These are phyloP conservation scores for Ensete glaucum DNA, from an alignment of 176 grass and related monocot species.

Conservation along the genomic window DNA sequence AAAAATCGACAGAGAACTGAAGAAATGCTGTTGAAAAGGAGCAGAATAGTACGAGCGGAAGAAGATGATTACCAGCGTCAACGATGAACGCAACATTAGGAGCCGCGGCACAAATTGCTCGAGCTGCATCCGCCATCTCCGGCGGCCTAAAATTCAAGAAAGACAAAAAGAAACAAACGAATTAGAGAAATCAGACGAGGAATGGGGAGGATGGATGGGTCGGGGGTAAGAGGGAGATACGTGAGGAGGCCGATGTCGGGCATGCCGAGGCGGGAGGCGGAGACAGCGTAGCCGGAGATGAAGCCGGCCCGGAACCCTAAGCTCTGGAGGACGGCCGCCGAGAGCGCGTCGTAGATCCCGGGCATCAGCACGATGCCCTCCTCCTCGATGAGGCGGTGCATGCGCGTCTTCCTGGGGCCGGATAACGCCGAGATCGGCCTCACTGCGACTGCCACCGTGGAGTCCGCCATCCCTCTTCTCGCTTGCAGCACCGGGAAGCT, in stretches of 20 bases:
- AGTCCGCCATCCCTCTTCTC: background rate
- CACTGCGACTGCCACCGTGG: background rate
- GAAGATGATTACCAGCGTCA: constrained; percentile 25
- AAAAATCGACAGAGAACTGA: background rate
- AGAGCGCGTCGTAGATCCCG: constrained; percentile 36
- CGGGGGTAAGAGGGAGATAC: background rate
- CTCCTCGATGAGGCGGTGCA: constrained; percentile 27
- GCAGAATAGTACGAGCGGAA: background rate
- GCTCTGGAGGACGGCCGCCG: constrained; percentile 35
- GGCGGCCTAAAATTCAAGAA: constrained; percentile 23
- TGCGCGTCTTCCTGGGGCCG: constrained; percentile 15
- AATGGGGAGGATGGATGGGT: background rate
- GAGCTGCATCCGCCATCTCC: constrained; percentile 37
- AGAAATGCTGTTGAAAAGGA: background rate
- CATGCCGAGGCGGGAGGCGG: constrained; percentile 32
- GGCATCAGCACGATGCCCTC: constrained; percentile 27
- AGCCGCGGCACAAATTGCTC: constrained; percentile 17
- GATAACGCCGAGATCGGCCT: background rate
- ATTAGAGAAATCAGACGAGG: background rate
- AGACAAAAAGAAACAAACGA: background rate
- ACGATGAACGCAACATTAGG: constrained; percentile 22
- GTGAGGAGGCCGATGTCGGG: constrained; percentile 43
- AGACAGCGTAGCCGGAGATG: constrained; percentile 36
- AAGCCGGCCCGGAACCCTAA: constrained; percentile 28
- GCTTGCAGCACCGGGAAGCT: too few species aligned